phyloP scores from a whole-genome alignment of 331 rosid genomes.

The Pyracantha coccinea region DNA sequence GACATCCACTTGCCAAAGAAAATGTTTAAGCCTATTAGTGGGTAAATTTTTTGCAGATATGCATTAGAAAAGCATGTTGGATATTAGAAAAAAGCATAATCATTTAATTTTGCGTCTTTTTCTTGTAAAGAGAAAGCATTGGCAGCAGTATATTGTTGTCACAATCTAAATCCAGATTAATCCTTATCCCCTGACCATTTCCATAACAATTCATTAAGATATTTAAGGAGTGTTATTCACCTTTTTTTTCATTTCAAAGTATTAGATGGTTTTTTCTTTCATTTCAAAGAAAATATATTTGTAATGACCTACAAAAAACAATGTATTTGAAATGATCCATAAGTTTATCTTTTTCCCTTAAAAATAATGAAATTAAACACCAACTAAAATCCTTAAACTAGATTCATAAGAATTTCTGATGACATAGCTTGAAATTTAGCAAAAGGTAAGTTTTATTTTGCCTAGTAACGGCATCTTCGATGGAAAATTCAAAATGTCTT shows the following conservation, averaged over 20 bases:
- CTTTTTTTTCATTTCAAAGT: not conserved
- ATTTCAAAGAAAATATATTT: too few relatives aligned
- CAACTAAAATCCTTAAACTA: too few relatives aligned
- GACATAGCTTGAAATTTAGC: not conserved
- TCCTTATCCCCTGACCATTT: not conserved
- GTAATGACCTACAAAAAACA: too few relatives aligned
- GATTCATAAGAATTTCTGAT: too few relatives aligned
- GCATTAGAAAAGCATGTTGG: not conserved
- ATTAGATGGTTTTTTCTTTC: too few relatives aligned
- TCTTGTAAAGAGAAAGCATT: not conserved
- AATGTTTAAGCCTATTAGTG: not conserved
- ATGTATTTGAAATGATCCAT: too few relatives aligned
- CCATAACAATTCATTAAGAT: not conserved
- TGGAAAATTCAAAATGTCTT: too few relatives aligned
- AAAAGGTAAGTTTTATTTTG: not conserved
- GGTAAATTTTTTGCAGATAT: not conserved
- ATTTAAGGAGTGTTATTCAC: not conserved
- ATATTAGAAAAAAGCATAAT: not conserved
- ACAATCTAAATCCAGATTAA: not conserved
- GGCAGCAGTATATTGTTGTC: not conserved
- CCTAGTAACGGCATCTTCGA: not conserved
- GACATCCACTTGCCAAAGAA: slow-evolving; percentile 10
- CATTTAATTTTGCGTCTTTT: not conserved
- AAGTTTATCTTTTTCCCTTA: too few relatives aligned
- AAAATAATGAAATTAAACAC: too few relatives aligned